Percentiles rank a stretch among this genome's conserved stretches.
These are phyloP conservation scores for Apiospora phragmitis DNA, from an alignment of 2,329 filamentous ascomycete species.

Conservation along the genomic window DNA sequence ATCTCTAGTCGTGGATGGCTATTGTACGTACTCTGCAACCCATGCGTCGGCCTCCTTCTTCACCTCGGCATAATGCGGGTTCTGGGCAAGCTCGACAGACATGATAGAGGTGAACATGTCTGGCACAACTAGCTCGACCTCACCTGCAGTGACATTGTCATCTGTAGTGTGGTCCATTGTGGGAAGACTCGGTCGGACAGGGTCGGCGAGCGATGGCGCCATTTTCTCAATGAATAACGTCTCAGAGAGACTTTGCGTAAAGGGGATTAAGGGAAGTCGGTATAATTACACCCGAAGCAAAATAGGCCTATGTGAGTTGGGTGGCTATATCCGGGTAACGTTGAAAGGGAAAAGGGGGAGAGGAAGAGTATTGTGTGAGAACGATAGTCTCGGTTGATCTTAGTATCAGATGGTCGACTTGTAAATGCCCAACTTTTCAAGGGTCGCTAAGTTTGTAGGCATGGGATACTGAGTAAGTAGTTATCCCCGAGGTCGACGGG, in stretches of 20 bases:
- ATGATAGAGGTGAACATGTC: constrained; percentile 32
- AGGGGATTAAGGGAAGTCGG: background rate
- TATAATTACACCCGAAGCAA: background rate
- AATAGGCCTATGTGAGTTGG: too few relatives aligned
- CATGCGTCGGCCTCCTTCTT: constrained; percentile 27
- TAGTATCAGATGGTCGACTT: background rate
- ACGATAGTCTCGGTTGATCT: background rate
- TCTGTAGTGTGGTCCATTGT: background rate
- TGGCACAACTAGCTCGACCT: constrained; percentile 18
- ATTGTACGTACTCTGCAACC: constrained; percentile 20
- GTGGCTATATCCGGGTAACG: background rate
- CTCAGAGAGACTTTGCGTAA: background rate
- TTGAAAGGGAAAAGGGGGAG: background rate
- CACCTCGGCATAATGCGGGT: constrained; percentile 25
- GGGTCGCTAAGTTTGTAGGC: background rate
- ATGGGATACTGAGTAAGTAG: background rate
- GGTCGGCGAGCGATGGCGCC: background rate
- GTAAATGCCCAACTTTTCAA: background rate
- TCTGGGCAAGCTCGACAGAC: constrained; percentile 23
- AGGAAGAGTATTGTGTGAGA: too few relatives aligned
- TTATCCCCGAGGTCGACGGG: background rate
- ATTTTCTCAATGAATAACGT: background rate
- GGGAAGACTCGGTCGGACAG: background rate
- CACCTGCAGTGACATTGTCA: background rate
- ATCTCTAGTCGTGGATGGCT: background rate